Conservation (phyloP, 768 basidiomycete species). For the Leccinum subtestaceum region DNA sequence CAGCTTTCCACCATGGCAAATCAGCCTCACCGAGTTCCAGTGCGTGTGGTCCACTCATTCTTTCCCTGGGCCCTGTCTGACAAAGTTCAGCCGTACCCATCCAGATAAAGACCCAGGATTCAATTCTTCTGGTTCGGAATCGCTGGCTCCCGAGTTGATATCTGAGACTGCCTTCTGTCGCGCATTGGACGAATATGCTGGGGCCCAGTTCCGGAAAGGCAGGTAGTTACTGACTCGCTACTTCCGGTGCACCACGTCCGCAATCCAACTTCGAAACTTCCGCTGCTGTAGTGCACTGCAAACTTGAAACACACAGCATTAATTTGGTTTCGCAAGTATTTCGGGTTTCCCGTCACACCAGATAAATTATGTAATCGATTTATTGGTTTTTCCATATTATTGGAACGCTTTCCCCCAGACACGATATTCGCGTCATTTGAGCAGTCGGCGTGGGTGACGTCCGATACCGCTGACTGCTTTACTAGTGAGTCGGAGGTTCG, state of each 20-base stretch:
- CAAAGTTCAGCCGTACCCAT: constrained; percentile 20
- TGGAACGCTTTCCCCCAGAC: neutral
- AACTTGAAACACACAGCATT: neutral
- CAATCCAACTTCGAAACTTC: neutral
- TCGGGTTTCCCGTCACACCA: neutral
- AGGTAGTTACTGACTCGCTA: constrained; percentile 41
- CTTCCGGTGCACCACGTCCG: constrained; percentile 6
- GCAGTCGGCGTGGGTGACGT: neutral
- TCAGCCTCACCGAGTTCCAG: constrained; percentile 79
- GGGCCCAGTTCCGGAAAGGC: constrained; percentile 76
- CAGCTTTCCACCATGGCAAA: constrained; percentile 85
- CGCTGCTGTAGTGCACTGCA: neutral
- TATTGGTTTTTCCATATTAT: neutral
- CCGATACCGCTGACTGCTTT: neutral
- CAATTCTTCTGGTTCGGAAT: neutral
- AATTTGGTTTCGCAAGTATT: neutral
- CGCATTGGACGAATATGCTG: constrained; percentile 71
- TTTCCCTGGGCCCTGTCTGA: constrained; percentile 5
- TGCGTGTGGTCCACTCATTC: constrained; percentile 35
- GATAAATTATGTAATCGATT: neutral
- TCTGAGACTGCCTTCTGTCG: constrained; percentile 60
- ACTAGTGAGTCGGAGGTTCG: neutral
- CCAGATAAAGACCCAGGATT: constrained; percentile 11
- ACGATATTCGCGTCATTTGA: neutral
- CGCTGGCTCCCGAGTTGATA: constrained; percentile 27